phyloP scores from a whole-genome alignment of 257 asterid species.

The Solanum medicagineum region DNA sequence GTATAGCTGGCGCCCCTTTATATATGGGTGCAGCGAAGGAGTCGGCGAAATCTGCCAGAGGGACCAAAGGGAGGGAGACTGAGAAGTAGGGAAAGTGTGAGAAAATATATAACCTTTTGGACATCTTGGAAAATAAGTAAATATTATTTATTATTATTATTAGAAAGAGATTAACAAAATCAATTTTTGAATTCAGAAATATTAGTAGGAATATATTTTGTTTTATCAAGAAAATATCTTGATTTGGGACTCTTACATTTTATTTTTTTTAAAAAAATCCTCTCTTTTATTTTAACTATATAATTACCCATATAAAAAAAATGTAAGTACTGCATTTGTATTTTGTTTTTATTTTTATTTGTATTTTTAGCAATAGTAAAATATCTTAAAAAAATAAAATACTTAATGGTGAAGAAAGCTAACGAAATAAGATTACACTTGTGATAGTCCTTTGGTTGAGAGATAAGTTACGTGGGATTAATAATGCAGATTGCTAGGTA shows the following conservation, averaged over 20 bases:
- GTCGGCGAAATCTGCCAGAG: conserved; percentile 16
- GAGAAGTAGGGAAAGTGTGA: conserved; percentile 1
- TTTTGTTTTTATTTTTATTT: background rate
- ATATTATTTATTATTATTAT: background rate
- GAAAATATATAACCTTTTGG: conserved; percentile 3
- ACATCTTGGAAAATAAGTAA: background rate
- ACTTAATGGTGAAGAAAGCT: background rate
- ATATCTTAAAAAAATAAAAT: background rate
- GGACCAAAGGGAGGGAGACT: background rate
- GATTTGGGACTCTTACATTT: background rate
- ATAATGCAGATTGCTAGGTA: background rate
- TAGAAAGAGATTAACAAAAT: background rate
- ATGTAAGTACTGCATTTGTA: background rate
- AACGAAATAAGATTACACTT: background rate
- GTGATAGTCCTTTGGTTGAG: background rate
- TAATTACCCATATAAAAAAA: background rate
- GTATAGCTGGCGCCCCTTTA: background rate
- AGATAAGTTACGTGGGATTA: too few relatives aligned
- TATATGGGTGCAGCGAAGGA: background rate
- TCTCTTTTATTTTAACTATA: background rate
- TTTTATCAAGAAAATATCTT: background rate
- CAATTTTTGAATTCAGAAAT: background rate
- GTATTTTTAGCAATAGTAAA: background rate
- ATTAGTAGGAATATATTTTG: background rate
- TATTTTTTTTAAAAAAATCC: background rate